A percentile compares a stretch with the other conserved stretches of the same genome.
Evolutionary conservation across 176 grass and related monocot genomes (phyloP).

Genomic region (Thalia dealbata): DNA sequence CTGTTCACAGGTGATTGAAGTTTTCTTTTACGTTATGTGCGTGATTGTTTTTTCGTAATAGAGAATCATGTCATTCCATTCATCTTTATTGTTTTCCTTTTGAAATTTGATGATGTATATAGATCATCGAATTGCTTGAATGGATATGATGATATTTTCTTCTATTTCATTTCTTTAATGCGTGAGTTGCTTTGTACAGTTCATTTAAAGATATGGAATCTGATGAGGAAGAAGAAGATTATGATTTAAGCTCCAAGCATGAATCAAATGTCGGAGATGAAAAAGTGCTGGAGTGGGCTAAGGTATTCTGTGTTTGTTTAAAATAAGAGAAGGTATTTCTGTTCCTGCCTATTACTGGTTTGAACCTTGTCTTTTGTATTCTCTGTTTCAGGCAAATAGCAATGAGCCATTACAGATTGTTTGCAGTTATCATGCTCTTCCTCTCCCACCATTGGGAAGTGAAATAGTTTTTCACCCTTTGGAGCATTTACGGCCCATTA

Average conservation of each 20-base stretch:
- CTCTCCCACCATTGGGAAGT: slow-evolving; percentile 59
- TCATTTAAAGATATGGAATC: slow-evolving; percentile 59
- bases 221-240: slow-evolving; percentile 77
- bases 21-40: slow-evolving; percentile 2
- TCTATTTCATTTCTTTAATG: slow-evolving; percentile 1
- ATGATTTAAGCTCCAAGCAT: slow-evolving; percentile 40
- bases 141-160: neutral
- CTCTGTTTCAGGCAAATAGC: slow-evolving; percentile 57
- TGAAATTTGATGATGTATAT: too few species aligned
- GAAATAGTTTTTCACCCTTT: slow-evolving; percentile 82
- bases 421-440: slow-evolving; percentile 84
- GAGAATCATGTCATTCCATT: neutral
- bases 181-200: slow-evolving; percentile 46
- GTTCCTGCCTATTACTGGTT: slow-evolving; percentile 2
- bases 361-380: slow-evolving; percentile 16
- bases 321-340: neutral
- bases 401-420: slow-evolving; percentile 92
- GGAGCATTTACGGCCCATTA: slow-evolving; percentile 79
- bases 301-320: slow-evolving; percentile 43
- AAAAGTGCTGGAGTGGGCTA: slow-evolving; percentile 93
- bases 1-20: slow-evolving; percentile 48
- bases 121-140: neutral
- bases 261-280: slow-evolving; percentile 70
- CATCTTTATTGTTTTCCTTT: neutral
- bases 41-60: slow-evolving; percentile 1